Conservation (phyloP, 2,329 filamentous ascomycete species). For the Calonectria hongkongensis region DNA sequence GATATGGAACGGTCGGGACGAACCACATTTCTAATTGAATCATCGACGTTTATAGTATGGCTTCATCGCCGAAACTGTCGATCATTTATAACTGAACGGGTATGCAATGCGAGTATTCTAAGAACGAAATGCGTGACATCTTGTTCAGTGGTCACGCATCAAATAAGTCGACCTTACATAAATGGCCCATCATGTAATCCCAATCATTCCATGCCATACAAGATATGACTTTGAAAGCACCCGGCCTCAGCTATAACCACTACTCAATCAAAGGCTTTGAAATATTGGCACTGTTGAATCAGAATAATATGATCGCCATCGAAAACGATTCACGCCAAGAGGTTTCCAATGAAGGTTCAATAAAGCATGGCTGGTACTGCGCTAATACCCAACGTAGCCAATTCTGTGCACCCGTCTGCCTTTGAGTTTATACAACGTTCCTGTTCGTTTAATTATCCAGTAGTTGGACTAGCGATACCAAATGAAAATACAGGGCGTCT, state of each 20-base stretch:
- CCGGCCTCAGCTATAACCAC: no score
- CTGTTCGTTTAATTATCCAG: constrained; percentile 14
- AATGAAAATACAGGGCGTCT: neutral
- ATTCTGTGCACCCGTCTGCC: neutral
- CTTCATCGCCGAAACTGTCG: neutral
- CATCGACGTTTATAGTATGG: neutral
- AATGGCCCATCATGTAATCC: no score
- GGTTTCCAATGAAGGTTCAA: neutral
- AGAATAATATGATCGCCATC: no score
- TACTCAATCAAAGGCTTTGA: no score
- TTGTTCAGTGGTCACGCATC: neutral
- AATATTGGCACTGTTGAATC: no score
- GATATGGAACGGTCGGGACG: neutral
- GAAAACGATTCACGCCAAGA: neutral
- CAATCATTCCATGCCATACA: no score
- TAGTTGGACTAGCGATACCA: constrained; percentile 1
- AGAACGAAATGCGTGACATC: neutral
- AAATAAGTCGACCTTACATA: no score
- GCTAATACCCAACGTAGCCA: neutral
- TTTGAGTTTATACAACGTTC: constrained; percentile 26
- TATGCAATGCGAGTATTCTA: neutral
- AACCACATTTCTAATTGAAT: neutral
- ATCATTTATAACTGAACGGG: neutral
- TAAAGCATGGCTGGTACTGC: neutral
- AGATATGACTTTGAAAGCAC: neutral